Evolutionary conservation across 768 basidiomycete genomes (phyloP).

Genomic region (Collybia sp.): DNA sequence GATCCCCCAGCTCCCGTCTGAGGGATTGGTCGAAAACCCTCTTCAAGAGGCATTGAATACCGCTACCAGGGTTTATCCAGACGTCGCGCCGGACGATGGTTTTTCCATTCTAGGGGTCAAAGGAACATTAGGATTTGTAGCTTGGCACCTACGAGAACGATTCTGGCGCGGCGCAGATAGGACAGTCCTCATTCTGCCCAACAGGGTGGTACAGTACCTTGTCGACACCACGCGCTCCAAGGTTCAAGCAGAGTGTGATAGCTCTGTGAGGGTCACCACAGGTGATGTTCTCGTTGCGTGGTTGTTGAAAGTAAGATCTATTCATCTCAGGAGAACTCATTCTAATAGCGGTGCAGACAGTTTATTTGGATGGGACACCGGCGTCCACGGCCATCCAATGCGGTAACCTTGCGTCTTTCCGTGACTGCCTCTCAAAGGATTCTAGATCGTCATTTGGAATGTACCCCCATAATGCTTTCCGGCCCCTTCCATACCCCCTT

Average conservation of each 20-base stretch:
- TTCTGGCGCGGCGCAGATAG: constrained; percentile 32
- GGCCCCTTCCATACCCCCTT: constrained; percentile 35
- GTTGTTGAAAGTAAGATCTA: constrained; percentile 28
- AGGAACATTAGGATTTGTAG: constrained; percentile 24
- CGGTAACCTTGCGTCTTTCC: constrained; percentile 33
- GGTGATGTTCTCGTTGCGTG: constrained; percentile 38
- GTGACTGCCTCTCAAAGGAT: constrained; percentile 18
- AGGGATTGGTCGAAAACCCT: constrained; percentile 27
- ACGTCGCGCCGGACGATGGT: constrained; percentile 6
- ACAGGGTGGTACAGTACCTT: constrained; percentile 18
- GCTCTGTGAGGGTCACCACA: constrained; percentile 19
- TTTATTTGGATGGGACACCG: constrained; percentile 27
- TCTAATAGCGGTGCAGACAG: constrained; percentile 16
- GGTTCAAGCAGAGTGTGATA: constrained; percentile 12
- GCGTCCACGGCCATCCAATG: constrained; percentile 26
- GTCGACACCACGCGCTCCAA: constrained; percentile 24
- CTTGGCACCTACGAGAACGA: constrained; percentile 29
- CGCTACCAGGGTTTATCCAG: constrained; percentile 3
- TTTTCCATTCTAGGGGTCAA: constrained; percentile 23
- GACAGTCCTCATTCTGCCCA: constrained; percentile 27
- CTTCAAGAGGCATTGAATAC: constrained; percentile 23
- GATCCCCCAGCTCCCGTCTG: constrained; percentile 25
- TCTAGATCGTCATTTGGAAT: constrained; percentile 10
- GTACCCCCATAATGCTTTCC: constrained; percentile 34
- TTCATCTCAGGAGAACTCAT: not conserved